These are phyloP conservation scores for Wallacemonas rigidus DNA, from an alignment of 208 protist genomes.

Conservation along the genomic window DNA sequence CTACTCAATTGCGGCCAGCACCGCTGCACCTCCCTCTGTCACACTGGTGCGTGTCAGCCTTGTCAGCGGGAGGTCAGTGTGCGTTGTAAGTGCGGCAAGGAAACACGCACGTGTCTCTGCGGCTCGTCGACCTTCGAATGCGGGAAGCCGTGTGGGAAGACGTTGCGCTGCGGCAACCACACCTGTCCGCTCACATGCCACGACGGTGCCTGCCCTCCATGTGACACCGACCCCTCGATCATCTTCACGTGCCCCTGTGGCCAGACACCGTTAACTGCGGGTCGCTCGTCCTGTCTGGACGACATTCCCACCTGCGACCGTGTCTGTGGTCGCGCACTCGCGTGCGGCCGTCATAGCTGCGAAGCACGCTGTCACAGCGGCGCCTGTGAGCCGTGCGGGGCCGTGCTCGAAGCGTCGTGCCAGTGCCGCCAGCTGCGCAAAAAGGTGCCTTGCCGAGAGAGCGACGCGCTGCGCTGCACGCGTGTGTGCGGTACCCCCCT, in stretches of 20 bases:
- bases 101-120: background rate
- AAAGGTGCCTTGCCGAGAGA: conserved; percentile 48
- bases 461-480: conserved; percentile 45
- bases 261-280: conserved; percentile 22
- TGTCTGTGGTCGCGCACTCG: conserved; percentile 60
- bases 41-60: conserved; percentile 43
- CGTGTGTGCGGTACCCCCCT: conserved; percentile 65
- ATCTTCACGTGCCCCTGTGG: conserved; percentile 73
- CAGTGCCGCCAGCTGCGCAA: conserved; percentile 52
- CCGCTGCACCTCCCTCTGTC: conserved; percentile 47
- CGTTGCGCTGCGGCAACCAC: conserved; percentile 57
- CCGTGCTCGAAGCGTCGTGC: conserved; percentile 43
- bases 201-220: conserved; percentile 59
- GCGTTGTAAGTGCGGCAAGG: conserved; percentile 48
- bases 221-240: conserved; percentile 44
- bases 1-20: conserved; percentile 57
- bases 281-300: conserved; percentile 49
- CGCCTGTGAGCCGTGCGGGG: conserved; percentile 45
- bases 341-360: conserved; percentile 65
- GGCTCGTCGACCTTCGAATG: conserved; percentile 27
- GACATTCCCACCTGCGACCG: conserved; percentile 63
- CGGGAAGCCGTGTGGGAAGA: conserved; percentile 45
- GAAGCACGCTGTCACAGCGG: conserved; percentile 52
- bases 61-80: conserved; percentile 32
- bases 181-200: conserved; percentile 61